These are phyloP conservation scores for Saturnispora serradocipensis DNA, from an alignment of 805 yeast species.

Conservation along the genomic window DNA sequence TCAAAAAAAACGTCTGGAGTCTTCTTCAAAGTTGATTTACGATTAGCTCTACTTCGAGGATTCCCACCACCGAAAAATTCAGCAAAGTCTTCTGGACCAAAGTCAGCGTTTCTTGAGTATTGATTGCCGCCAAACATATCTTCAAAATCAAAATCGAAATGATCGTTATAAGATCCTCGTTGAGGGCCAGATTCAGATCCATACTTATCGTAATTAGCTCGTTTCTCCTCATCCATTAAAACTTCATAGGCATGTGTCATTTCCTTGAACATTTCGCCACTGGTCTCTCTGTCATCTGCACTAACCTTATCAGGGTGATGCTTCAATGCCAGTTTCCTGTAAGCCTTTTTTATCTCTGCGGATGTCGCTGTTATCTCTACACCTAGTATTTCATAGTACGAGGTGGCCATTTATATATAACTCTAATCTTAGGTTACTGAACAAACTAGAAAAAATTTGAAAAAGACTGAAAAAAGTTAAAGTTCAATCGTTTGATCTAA, in stretches of 20 bases:
- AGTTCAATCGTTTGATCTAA: too few species aligned
- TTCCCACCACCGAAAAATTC: constrained; percentile 45
- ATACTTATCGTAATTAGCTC: constrained; percentile 47
- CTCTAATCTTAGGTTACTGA: not conserved
- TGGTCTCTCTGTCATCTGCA: constrained; percentile 48
- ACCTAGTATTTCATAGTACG: constrained; percentile 16
- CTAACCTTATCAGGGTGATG: constrained; percentile 77
- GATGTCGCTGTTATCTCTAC: constrained; percentile 34
- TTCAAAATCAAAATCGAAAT: constrained; percentile 15
- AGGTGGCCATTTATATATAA: not conserved
- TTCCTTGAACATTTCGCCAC: constrained; percentile 76
- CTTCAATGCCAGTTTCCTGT: constrained; percentile 69
- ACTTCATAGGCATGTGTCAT: constrained; percentile 81
- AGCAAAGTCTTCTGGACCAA: constrained; percentile 63
- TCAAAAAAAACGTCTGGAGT: constrained; percentile 65
- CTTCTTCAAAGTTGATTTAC: constrained; percentile 3
- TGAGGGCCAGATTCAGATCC: constrained; percentile 23
- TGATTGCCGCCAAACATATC: constrained; percentile 18
- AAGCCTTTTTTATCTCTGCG: constrained; percentile 73
- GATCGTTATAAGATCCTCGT: constrained; percentile 8
- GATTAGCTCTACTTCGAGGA: constrained; percentile 3
- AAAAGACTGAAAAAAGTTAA: too few species aligned
- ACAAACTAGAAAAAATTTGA: not conserved
- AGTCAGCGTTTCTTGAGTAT: constrained; percentile 33
- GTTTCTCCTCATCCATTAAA: constrained; percentile 56